Conservation (phyloP, 2,329 filamentous ascomycete species). For the Alternaria metachromatica region DNA sequence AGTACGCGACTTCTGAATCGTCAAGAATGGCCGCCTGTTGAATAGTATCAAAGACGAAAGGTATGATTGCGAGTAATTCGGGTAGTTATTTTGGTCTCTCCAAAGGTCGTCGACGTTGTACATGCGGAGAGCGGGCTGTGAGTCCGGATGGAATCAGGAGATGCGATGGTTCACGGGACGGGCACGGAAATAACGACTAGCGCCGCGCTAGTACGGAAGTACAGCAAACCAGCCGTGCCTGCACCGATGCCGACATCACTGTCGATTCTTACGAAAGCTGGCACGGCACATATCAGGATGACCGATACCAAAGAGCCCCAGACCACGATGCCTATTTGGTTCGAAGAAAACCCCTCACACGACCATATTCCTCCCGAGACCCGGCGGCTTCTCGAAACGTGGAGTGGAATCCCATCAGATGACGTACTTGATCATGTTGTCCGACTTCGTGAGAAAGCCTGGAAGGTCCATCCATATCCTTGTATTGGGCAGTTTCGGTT, state of each 20-base stretch:
- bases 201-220: background rate
- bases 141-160: background rate
- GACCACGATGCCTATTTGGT: conserved; percentile 29
- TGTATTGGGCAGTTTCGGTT: conserved; percentile 45
- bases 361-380: conserved; percentile 31
- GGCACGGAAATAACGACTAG: background rate
- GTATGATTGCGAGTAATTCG: background rate
- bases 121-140: background rate
- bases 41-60: background rate
- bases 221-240: background rate
- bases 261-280: background rate
- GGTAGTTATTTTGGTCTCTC: background rate
- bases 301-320: background rate
- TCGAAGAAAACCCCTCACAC: conserved; percentile 30
- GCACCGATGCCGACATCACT: background rate
- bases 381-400: conserved; percentile 44
- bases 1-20: background rate
- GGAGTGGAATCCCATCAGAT: conserved; percentile 44
- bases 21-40: background rate
- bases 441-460: conserved; percentile 34
- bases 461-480: conserved; percentile 38
- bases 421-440: conserved; percentile 42
- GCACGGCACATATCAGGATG: conserved; percentile 1
- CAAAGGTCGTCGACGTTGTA: background rate
- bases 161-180: background rate